Evolutionary conservation across 78 protist species (phyloP).

Genomic region (Dictyostelium brefeldianum): DNA sequence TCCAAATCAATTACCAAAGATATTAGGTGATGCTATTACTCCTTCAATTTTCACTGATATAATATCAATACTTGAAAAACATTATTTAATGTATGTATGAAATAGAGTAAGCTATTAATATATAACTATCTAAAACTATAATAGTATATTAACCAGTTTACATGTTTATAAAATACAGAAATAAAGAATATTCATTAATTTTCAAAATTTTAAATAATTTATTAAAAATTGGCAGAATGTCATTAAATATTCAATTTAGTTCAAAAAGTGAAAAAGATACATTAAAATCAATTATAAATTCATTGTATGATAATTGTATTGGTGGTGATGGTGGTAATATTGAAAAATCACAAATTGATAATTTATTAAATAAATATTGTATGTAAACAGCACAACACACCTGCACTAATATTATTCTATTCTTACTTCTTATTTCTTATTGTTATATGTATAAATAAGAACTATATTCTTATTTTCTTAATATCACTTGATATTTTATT

Average conservation of each 20-base stretch:
- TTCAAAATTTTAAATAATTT: constrained; percentile 15
- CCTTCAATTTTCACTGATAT: constrained; percentile 42
- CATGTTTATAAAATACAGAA: no score
- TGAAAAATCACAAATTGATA: constrained; percentile 7
- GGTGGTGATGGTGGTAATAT: background rate
- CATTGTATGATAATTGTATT: background rate
- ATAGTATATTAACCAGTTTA: no score
- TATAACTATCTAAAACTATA: no score
- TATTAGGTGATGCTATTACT: constrained; percentile 51
- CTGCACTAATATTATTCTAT: no score
- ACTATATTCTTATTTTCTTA: no score
- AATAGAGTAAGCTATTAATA: background rate
- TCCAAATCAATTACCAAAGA: constrained; percentile 22
- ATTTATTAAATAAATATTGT: constrained; percentile 14
- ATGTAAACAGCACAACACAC: no score
- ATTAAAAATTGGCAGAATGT: constrained; percentile 36
- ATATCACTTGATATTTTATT: no score
- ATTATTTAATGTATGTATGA: constrained; percentile 39
- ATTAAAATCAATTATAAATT: background rate
- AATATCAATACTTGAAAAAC: constrained; percentile 21
- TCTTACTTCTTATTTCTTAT: no score
- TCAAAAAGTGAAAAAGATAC: constrained; percentile 3
- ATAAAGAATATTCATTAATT: constrained; percentile 37
- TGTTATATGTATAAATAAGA: no score
- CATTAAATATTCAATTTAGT: constrained; percentile 28